phyloP scores from a whole-genome alignment of 768 basidiomycete genomes.

The Amanita exitialis region DNA sequence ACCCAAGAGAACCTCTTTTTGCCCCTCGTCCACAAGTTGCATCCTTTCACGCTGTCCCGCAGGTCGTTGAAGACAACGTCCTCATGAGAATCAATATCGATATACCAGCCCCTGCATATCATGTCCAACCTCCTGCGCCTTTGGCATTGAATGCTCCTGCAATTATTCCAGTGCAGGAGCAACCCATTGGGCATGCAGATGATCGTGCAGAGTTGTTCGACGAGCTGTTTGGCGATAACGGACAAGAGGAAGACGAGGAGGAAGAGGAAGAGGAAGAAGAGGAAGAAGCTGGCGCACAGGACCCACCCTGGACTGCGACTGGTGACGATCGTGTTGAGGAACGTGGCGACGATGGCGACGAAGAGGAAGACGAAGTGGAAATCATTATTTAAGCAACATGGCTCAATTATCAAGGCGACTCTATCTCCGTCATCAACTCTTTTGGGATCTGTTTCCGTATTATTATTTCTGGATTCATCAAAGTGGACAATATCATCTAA shows the following conservation, averaged over 20 bases:
- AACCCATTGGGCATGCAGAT: not conserved
- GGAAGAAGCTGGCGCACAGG: not conserved
- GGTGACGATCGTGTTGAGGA: not conserved
- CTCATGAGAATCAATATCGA: not conserved
- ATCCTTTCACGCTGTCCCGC: not conserved
- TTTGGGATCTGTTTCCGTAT: too few species aligned
- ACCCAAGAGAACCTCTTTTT: not conserved
- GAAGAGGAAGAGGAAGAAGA: not conserved
- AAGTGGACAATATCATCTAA: too few species aligned
- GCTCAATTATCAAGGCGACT: too few species aligned
- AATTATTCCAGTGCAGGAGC: not conserved
- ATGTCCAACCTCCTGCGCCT: not conserved
- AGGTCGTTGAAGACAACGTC: not conserved
- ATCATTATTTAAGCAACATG: not conserved
- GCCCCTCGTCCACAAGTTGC: not conserved
- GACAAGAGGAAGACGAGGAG: not conserved
- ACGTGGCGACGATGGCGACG: not conserved
- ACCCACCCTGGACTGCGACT: not conserved
- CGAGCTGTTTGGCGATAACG: not conserved
- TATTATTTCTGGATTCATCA: too few species aligned
- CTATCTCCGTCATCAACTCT: too few species aligned
- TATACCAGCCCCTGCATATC: not conserved
- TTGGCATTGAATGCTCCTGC: not conserved
- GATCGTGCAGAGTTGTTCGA: not conserved
- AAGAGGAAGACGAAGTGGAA: not conserved